Conservation (phyloP, 768 basidiomycete genomes). For the Suillus discolor region DNA sequence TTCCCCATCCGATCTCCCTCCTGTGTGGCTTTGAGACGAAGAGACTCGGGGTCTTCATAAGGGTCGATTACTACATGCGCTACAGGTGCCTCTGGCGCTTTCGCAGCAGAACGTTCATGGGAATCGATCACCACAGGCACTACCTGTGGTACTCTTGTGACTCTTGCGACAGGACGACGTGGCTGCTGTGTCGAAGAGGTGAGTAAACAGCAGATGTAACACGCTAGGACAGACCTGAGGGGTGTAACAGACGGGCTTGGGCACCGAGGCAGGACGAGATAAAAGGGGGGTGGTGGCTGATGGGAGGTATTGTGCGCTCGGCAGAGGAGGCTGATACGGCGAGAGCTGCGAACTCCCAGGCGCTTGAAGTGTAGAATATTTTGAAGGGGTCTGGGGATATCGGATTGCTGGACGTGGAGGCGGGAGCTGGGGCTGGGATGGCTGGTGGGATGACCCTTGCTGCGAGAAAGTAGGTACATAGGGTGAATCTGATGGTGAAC, state of each 20-base stretch:
- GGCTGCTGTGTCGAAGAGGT: background rate
- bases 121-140: background rate
- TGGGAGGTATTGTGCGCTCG: background rate
- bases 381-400: background rate
- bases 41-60: slow-evolving; percentile 28
- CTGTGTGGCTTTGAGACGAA: slow-evolving; percentile 71
- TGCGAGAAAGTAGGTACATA: background rate
- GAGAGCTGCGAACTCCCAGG: background rate
- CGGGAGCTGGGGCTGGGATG: background rate
- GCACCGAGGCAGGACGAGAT: background rate
- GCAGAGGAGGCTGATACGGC: background rate
- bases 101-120: background rate
- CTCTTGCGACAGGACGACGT: background rate
- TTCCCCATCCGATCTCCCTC: slow-evolving; percentile 73
- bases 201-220: background rate
- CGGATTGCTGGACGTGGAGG: background rate
- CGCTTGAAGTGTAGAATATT: background rate
- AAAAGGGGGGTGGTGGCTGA: background rate
- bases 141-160: background rate
- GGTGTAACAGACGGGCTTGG: background rate
- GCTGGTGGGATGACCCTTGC: background rate
- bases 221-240: background rate
- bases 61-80: background rate
- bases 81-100: background rate
- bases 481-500: background rate